A percentile compares a stretch with the other conserved stretches of the same genome.
Evolutionary conservation across 192 early-diverging fungal species (phyloP).

Genomic region (Phlyctochytrium arcticum): DNA sequence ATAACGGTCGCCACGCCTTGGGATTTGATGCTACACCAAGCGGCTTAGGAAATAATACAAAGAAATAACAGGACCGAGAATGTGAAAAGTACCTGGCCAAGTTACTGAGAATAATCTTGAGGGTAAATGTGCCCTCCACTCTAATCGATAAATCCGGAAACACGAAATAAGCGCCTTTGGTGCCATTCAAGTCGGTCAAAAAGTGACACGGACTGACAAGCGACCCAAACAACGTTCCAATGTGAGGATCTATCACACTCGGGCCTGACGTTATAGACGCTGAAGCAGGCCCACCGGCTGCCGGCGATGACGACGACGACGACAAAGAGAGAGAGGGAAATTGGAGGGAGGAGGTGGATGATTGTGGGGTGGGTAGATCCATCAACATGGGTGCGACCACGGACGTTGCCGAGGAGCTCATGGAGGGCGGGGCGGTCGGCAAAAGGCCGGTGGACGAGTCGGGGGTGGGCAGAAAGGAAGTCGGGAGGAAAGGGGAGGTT

Average conservation of each 20-base stretch:
- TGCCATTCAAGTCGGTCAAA: slow-evolving; percentile 20
- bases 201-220: slow-evolving; percentile 7
- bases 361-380: neutral
- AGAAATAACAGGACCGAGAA: neutral
- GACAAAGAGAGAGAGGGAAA: too few species aligned
- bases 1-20: neutral
- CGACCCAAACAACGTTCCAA: neutral
- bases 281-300: too few species aligned
- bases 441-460: too few species aligned
- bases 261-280: neutral
- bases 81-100: neutral
- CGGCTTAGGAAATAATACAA: neutral
- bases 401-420: too few species aligned
- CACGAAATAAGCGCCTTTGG: slow-evolving; percentile 34
- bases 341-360: too few species aligned
- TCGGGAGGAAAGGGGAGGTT: neutral
- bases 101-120: slow-evolving; percentile 14
- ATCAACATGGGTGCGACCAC: neutral
- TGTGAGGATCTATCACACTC: neutral
- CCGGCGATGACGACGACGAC: too few species aligned
- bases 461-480: too few species aligned
- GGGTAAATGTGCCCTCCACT: slow-evolving; percentile 26
- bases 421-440: too few species aligned
- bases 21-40: neutral
- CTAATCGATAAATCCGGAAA: slow-evolving; percentile 32